Base-by-base conservation (phyloP, 441 rosid species). In the Hura crepitans region DNA sequence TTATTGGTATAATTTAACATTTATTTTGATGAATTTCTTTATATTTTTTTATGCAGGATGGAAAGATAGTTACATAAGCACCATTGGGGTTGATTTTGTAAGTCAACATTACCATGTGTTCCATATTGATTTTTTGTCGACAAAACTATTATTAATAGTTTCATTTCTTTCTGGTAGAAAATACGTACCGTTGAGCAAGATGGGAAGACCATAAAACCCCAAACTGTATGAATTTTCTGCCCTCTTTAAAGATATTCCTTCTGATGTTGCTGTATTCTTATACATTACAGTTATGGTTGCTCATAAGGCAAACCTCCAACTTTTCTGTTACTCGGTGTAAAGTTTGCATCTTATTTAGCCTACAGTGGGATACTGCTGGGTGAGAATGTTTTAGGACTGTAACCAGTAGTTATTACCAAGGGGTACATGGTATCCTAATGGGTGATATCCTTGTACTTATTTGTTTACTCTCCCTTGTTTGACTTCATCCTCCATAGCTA, bases 111-210 rank as follows among this genome's bases (percentile, higher is more conserved):
- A 25, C 14, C 33, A 25, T 55, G 31, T 55, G 31, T 25, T 20
- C 18, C 17, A 27, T 25, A 30, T 27, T 25, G 59, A 23, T 25
- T 25, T 25, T 10, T 25, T 5, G 14, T 23, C 12, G 28, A 13
- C 15, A 25, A 25, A 13, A 9, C 11, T 23, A 12, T 11, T 10
- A 11, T 18, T 27, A 55, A 55, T 25, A 14, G 18, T 2, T 5
- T 25, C 17, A 4, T 11, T 20, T 9, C 33, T 25, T 23, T 55
- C 23, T 30, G 14, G 8, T 77, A 89, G 97, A 90, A 93, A 93
- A 93, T 93, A 63, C 97, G 98, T 72, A 93, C 98, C 0, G 98
- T 93, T 70, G 98, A 93, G 77, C 98, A 90, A 69, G 98, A 93
- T 78, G 97, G 93, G 27, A 91, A 93, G 75, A 90, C 98, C 74